These are phyloP conservation scores for Sphaerostilbella broomeana DNA, from an alignment of 2,329 filamentous ascomycete species.

Conservation along the genomic window DNA sequence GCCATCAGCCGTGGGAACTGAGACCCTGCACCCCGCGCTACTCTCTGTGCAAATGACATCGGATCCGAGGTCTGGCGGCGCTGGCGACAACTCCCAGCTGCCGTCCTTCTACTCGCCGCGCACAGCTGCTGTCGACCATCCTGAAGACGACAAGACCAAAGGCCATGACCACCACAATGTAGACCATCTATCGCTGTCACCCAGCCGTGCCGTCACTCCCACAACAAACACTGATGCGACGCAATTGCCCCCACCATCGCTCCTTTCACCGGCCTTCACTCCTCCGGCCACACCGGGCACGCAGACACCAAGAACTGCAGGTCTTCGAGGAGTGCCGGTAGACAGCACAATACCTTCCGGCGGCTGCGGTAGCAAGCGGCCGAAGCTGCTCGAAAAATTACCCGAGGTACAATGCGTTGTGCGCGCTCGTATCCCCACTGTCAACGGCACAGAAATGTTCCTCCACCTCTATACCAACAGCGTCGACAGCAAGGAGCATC, in stretches of 20 bases:
- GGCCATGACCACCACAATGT: conserved; percentile 21
- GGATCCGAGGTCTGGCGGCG: conserved; percentile 6
- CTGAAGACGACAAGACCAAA: not conserved
- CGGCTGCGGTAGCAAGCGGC: conserved; percentile 57
- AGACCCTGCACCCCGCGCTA: conserved; percentile 5
- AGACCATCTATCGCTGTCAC: conserved; percentile 33
- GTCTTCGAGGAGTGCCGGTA: conserved; percentile 50
- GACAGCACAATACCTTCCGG: conserved; percentile 53
- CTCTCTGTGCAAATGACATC: conserved; percentile 3
- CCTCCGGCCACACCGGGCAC: conserved; percentile 60
- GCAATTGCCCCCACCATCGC: conserved; percentile 51
- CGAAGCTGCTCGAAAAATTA: conserved; percentile 66
- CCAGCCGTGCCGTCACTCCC: conserved; percentile 16
- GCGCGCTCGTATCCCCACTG: conserved; percentile 89
- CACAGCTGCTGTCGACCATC: conserved; percentile 24
- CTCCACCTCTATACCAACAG: conserved; percentile 91
- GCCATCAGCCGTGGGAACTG: conserved; percentile 9
- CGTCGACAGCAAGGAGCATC: conserved; percentile 88
- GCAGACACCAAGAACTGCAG: conserved; percentile 40
- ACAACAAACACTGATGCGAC: no score
- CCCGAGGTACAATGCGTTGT: conserved; percentile 91
- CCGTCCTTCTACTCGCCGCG: conserved; percentile 43
- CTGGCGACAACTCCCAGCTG: conserved; percentile 28
- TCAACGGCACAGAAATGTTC: conserved; percentile 91
- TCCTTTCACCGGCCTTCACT: conserved; percentile 81